These are phyloP conservation scores for Chlorella variabilis DNA, from an alignment of 163 green algal species.

Conservation along the genomic window DNA sequence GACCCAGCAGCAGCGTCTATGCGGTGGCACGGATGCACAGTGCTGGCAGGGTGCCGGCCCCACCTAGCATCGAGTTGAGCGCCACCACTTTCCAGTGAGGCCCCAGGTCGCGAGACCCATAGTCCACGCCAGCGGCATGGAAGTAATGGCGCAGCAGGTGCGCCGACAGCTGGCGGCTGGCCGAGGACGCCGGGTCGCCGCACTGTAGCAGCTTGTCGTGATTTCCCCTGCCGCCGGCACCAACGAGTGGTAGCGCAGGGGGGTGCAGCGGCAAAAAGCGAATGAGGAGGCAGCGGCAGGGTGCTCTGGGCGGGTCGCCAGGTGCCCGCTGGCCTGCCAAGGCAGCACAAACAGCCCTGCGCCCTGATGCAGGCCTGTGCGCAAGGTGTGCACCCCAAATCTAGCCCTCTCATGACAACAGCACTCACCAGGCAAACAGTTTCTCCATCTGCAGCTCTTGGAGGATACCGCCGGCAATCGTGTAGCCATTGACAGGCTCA, in stretches of 20 bases:
- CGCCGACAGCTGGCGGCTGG: background rate
- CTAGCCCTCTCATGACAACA: background rate
- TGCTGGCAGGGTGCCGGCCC: too few relatives aligned
- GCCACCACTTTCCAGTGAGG: conserved; percentile 21
- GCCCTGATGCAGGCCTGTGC: too few relatives aligned
- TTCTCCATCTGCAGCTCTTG: background rate
- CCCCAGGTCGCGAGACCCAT: conserved; percentile 8
- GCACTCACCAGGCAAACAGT: conserved; percentile 23
- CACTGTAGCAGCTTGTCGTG: conserved; percentile 21
- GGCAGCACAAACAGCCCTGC: background rate
- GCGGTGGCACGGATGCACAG: too few relatives aligned
- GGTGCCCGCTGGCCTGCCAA: background rate
- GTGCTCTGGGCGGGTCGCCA: too few relatives aligned
- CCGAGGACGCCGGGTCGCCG: background rate
- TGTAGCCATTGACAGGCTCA: conserved; percentile 32
- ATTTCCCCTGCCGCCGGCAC: conserved; percentile 21
- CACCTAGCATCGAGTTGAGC: conserved; percentile 25
- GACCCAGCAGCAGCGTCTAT: too few relatives aligned
- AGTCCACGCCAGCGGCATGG: background rate
- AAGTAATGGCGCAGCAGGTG: conserved; percentile 8
- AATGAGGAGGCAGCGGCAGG: background rate
- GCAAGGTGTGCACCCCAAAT: background rate
- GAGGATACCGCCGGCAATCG: background rate
- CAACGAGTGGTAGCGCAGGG: background rate
- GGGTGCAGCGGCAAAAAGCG: background rate